Base-by-base conservation (phyloP, 2,329 filamentous ascomycete species). In the Gyromitra esculenta region DNA sequence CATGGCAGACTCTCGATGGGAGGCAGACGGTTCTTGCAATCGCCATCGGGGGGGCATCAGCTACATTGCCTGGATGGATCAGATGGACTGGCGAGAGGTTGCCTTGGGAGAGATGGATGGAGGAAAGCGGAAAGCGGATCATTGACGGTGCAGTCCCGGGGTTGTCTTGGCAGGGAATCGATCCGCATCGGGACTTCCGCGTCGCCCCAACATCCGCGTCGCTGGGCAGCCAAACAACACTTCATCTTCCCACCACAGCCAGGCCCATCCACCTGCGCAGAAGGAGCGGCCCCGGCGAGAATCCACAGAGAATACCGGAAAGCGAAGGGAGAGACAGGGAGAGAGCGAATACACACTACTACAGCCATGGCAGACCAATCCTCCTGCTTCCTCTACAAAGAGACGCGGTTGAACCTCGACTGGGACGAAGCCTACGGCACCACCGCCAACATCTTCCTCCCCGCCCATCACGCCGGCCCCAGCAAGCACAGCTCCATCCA, bases 341-440 rank as follows among this genome's bases (percentile, higher is more conserved):
- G 13, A 37, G 15, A 37, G n/a, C 11, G 37, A 35, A 37, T 8
- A 52, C 41, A 45, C 41, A 45, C 41, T 8, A 3, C 25, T 45
- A 11, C 45, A 52, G 62, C 31, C 18, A 89, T 88, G 82, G 86
- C 86, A 81, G 84, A 86, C 82, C 87, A 88, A 82, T 56, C 74
- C 9, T 87, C 88, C 80, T 87, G 88, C 79, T 91, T 89, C 84
- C 87, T 92, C 84, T 96, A 92, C 87, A 94, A 94, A 86, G 93
- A 96, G 87, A 93, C 92, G 83, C 90, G 92, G 83, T 86, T 97
- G 84, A 93, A 92, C 84, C 88, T 96, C 81, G 92, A 96, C 70
- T 81, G 79, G 79, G 84, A 89, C 90, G 79, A 87, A 89, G 77
- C 91, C 89, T 79, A 89, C 88, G 81, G 91, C 91, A 57, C 70